phyloP scores from a whole-genome alignment of 169 alveolate species.

The Eimeria maxima region DNA sequence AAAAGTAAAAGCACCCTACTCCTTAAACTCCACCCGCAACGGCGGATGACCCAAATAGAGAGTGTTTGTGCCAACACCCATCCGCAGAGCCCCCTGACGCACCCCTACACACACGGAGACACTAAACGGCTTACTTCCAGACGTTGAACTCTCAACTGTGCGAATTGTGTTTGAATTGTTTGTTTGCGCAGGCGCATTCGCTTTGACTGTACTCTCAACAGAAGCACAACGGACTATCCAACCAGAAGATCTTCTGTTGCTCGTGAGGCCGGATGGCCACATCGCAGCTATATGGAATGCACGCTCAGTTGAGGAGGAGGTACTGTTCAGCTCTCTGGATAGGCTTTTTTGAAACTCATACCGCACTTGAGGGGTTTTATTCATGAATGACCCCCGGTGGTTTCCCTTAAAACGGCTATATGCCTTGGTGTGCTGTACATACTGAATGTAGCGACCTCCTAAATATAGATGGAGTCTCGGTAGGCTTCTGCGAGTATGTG shows the following conservation, averaged over 20 bases:
- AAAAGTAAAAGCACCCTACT: neutral
- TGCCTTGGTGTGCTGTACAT: neutral
- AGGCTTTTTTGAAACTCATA: neutral
- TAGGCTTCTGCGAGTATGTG: neutral
- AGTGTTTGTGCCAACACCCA: neutral
- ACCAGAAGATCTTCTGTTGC: conserved; percentile 46
- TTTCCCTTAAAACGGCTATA: neutral
- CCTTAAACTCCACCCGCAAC: neutral
- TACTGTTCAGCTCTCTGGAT: neutral
- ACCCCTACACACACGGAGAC: neutral
- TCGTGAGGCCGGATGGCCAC: conserved; percentile 82
- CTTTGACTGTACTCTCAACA: conserved; percentile 32
- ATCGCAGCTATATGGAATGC: conserved; percentile 35
- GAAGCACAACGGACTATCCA: neutral
- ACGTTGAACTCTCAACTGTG: neutral
- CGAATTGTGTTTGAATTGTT: neutral
- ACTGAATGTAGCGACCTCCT: neutral
- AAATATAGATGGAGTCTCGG: neutral
- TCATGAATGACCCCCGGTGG: neutral
- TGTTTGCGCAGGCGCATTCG: conserved; percentile 10
- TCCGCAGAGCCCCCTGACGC: neutral
- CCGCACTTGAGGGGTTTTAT: neutral
- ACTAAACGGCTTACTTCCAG: neutral
- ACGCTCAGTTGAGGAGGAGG: conserved; percentile 6
- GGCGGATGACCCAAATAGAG: neutral